Evolutionary conservation across 768 basidiomycete genomes (phyloP).

Genomic region (Russula dissimulans): DNA sequence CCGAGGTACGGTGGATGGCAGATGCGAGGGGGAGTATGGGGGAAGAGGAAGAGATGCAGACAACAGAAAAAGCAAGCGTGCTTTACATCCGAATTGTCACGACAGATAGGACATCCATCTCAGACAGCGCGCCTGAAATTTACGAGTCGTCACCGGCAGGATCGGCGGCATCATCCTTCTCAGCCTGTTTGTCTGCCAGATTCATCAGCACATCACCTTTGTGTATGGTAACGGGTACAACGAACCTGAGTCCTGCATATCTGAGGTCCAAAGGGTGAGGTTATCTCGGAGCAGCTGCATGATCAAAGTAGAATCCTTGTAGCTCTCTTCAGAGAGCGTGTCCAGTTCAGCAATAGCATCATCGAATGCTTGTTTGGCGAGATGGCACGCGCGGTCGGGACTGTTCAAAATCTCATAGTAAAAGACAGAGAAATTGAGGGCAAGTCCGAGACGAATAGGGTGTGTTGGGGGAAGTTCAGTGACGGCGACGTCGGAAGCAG

Average conservation of each 20-base stretch:
- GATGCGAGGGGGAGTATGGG: slow-evolving; percentile 3
- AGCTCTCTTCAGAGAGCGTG: slow-evolving; percentile 96
- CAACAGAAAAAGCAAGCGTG: slow-evolving; percentile 12
- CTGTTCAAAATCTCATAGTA: slow-evolving; percentile 99
- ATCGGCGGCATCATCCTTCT: slow-evolving; percentile 62
- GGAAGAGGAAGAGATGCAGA: slow-evolving; percentile 3
- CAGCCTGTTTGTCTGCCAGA: slow-evolving; percentile 53
- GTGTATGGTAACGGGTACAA: slow-evolving; percentile 14
- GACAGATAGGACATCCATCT: slow-evolving; percentile 7
- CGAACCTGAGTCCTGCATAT: slow-evolving; percentile 89
- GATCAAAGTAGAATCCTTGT: slow-evolving; percentile 98
- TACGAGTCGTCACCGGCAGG: slow-evolving; percentile 58
- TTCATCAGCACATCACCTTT: background rate
- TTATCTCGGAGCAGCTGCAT: slow-evolving; percentile 97
- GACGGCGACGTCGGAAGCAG: slow-evolving; percentile 93
- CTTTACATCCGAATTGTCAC: slow-evolving; percentile 5
- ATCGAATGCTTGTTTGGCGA: slow-evolving; percentile 87
- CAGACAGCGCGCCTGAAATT: slow-evolving; percentile 8
- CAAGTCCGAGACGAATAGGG: slow-evolving; percentile 96
- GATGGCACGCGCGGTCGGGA: slow-evolving; percentile 64
- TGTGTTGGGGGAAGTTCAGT: slow-evolving; percentile 93
- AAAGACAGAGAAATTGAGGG: slow-evolving; percentile 99
- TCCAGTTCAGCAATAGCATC: slow-evolving; percentile 99
- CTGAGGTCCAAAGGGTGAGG: slow-evolving; percentile 95
- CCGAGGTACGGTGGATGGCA: slow-evolving; percentile 8